Percentiles rank a stretch among this genome's conserved stretches.
These are phyloP conservation scores for Earliella scabrosa DNA, from an alignment of 1,284 basidiomycete species.

Conservation along the genomic window DNA sequence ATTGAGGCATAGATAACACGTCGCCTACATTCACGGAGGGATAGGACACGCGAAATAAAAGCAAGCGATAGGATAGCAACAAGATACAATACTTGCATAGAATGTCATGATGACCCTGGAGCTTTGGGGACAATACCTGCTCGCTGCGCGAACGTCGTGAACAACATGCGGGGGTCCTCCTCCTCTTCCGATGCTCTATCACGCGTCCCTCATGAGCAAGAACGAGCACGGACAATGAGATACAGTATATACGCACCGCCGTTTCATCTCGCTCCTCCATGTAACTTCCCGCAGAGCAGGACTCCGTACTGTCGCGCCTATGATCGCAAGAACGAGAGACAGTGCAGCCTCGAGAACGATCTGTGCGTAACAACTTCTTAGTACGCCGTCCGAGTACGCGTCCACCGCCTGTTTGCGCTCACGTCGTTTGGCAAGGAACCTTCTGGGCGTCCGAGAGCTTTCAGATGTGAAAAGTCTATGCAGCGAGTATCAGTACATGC, in stretches of 20 bases:
- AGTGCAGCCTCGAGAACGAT: conserved; percentile 70
- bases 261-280: conserved; percentile 90
- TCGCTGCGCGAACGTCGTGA: conserved; percentile 72
- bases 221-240: background rate
- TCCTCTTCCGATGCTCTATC: conserved; percentile 67
- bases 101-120: conserved; percentile 1
- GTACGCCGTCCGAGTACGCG: background rate
- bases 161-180: conserved; percentile 75
- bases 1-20: too few relatives aligned
- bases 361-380: conserved; percentile 42
- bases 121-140: conserved; percentile 40
- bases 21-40: too few relatives aligned
- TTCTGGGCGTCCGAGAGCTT: conserved; percentile 73
- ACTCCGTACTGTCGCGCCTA: conserved; percentile 74
- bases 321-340: conserved; percentile 67
- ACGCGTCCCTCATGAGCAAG: background rate
- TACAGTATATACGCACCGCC: conserved; percentile 56
- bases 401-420: conserved; percentile 25
- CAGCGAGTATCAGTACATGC: conserved; percentile 15
- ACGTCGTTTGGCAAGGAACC: conserved; percentile 68
- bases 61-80: background rate
- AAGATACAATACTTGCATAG: background rate
- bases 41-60: too few relatives aligned
- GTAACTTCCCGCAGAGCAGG: conserved; percentile 77
- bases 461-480: conserved; percentile 73